These are phyloP conservation scores for Ophiosphaerella narmari DNA, from an alignment of 2,329 filamentous ascomycete species.

Conservation along the genomic window DNA sequence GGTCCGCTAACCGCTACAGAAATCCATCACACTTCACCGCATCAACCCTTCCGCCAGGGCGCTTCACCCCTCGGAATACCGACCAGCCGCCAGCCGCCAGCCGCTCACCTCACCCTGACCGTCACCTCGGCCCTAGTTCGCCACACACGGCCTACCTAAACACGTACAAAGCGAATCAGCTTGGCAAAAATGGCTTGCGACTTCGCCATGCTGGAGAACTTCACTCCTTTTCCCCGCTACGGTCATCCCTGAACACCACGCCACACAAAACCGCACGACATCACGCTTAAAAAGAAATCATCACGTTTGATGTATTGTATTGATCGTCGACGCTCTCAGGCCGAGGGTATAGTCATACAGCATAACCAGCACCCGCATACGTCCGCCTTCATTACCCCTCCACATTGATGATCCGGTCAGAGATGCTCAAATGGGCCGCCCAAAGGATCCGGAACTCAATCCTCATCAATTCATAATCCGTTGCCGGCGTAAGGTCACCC, in stretches of 20 bases:
- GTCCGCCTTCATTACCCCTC: constrained; percentile 6
- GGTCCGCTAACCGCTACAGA: constrained; percentile 9
- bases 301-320: constrained; percentile 9
- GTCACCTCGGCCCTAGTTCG: neutral
- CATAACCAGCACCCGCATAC: constrained; percentile 9
- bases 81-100: neutral
- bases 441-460: constrained; percentile 23
- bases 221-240: neutral
- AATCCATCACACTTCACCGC: neutral
- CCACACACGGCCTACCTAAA: too few species aligned
- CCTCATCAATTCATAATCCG: constrained; percentile 28
- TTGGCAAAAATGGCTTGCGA: too few species aligned
- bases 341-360: constrained; percentile 24
- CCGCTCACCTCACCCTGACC: neutral
- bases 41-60: neutral
- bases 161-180: too few species aligned
- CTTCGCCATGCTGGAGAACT: too few species aligned
- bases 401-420: constrained; percentile 1
- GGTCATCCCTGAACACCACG: neutral
- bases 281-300: constrained; percentile 1
- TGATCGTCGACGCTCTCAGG: constrained; percentile 11
- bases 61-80: constrained; percentile 1
- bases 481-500: constrained; percentile 17
- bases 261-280: neutral
- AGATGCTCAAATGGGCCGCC: neutral